phyloP scores from a whole-genome alignment of 2,329 filamentous ascomycete species.

The Trichothecium roseum region DNA sequence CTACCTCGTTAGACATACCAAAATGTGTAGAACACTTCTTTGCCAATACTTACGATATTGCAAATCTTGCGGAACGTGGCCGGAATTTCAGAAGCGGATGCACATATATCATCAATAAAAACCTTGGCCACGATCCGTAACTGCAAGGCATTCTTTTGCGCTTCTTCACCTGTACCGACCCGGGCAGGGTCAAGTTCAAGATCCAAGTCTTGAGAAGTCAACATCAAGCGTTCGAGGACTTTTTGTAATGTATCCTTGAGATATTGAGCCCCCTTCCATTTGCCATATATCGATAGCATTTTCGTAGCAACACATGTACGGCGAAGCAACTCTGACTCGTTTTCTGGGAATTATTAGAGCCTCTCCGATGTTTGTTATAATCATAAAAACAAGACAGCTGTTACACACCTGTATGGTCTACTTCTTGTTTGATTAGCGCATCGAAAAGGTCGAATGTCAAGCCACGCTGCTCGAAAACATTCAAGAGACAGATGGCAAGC shows the following conservation, averaged over 20 bases:
- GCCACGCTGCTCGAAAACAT: slow-evolving; percentile 59
- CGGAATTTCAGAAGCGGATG: slow-evolving; percentile 51
- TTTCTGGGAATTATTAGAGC: slow-evolving; percentile 32
- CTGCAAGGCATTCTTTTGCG: slow-evolving; percentile 56
- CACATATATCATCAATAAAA: slow-evolving; percentile 61
- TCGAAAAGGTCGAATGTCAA: slow-evolving; percentile 53
- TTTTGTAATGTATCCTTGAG: slow-evolving; percentile 55
- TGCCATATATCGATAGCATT: slow-evolving; percentile 60
- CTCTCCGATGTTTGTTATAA: background rate
- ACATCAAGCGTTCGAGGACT: slow-evolving; percentile 54
- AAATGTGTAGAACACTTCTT: background rate
- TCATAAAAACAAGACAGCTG: background rate
- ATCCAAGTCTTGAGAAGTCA: slow-evolving; percentile 57
- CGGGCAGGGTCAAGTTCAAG: slow-evolving; percentile 57
- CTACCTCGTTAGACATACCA: background rate
- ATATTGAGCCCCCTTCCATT: slow-evolving; percentile 58
- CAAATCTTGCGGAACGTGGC: slow-evolving; percentile 57
- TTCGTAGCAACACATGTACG: slow-evolving; percentile 63
- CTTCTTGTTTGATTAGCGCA: slow-evolving; percentile 57
- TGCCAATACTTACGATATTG: slow-evolving; percentile 41
- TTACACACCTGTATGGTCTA: slow-evolving; percentile 49
- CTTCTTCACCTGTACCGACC: slow-evolving; percentile 48
- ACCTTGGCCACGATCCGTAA: slow-evolving; percentile 58
- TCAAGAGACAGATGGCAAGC: slow-evolving; percentile 55
- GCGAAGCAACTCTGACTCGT: slow-evolving; percentile 57